Evolutionary conservation across 495 filamentous ascomycete genomes (phyloP), one percentile per base, ranked within the genome.

Genomic region (Cladorrhinum samala): DNA sequence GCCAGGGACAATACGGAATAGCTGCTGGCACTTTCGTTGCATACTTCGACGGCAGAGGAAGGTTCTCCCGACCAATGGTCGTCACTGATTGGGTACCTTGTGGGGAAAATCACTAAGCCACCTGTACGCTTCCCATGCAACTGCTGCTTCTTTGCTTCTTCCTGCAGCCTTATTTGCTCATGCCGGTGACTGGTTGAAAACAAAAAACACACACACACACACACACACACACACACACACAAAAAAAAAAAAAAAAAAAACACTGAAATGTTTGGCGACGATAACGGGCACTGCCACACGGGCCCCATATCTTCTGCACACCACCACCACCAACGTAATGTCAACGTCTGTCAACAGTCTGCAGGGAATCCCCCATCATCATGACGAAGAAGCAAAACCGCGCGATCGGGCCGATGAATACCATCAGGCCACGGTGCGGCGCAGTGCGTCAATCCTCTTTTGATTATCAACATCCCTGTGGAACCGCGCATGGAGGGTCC

Each of bases 151-250:
- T 18, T 41, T 14, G n/a, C 39, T 24, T 13, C 5, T 27, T 33
- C 20, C 25, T 47, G 45, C 45, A 47, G 45, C 45, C 45, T 47
- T 47, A 47, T 47, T 47, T 47, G 23, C 45, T 47, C 45, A n/a
- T n/a, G 9, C 24, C 14, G 7, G 25, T 47, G 45, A 47, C 45
- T 21, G 42, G 18, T 14, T 9, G 20, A 7, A 7, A 14, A 37
- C 7, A 37, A 14, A 37, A 14, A 37, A 37, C n/a, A n/a, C n/a
- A n/a, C n/a, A n/a, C n/a, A n/a, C n/a, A n/a, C n/a, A n/a, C n/a
- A n/a, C n/a, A n/a, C n/a, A n/a, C n/a, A n/a, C n/a, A n/a, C n/a
- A n/a, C n/a, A n/a, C n/a, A n/a, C n/a, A n/a, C n/a, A n/a, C n/a
- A n/a, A n/a, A n/a, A n/a, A n/a, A n/a, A n/a, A n/a, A n/a, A n/a